These are phyloP conservation scores for Penicillium rolfsii DNA, from an alignment of 2,329 filamentous ascomycete species.

Conservation along the genomic window DNA sequence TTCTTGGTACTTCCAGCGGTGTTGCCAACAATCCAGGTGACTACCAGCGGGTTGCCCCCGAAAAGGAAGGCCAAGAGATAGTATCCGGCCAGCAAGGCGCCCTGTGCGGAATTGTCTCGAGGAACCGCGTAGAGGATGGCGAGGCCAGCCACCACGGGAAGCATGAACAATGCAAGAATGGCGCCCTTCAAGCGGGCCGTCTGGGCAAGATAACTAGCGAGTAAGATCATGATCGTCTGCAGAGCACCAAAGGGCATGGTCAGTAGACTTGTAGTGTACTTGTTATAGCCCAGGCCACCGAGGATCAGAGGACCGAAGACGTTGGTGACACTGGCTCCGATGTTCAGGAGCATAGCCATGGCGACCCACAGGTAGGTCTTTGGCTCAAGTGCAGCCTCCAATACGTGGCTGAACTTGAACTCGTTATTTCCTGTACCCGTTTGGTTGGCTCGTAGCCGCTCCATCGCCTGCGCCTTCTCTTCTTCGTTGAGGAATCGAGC, in stretches of 20 bases:
- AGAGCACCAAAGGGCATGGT: conserved; percentile 70
- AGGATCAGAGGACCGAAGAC: conserved; percentile 69
- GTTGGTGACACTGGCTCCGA: conserved; percentile 66
- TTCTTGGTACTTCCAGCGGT: conserved; percentile 71
- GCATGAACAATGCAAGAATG: conserved; percentile 57
- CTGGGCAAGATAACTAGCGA: conserved; percentile 62
- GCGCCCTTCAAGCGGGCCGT: conserved; percentile 60
- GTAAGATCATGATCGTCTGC: conserved; percentile 63
- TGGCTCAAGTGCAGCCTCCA: conserved; percentile 48
- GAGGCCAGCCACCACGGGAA: conserved; percentile 64
- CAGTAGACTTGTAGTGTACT: conserved; percentile 61
- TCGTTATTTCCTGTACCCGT: conserved; percentile 52
- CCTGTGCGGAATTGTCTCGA: conserved; percentile 46
- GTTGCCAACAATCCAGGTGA: conserved; percentile 71
- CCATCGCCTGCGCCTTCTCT: conserved; percentile 53
- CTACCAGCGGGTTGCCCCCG: conserved; percentile 66
- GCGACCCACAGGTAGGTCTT: conserved; percentile 63
- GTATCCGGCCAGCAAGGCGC: conserved; percentile 61
- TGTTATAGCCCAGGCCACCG: conserved; percentile 62
- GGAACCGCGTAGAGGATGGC: conserved; percentile 60
- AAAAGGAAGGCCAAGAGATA: conserved; percentile 70
- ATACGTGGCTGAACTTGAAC: conserved; percentile 51
- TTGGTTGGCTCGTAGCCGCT: conserved; percentile 56
- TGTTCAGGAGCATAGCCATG: conserved; percentile 65
- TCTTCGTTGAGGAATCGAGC: conserved; percentile 53